Percentiles rank a stretch among this genome's conserved stretches.
Evolutionary conservation across 2,329 filamentous ascomycete genomes (phyloP).

Genomic region (Aspergillus sp.): DNA sequence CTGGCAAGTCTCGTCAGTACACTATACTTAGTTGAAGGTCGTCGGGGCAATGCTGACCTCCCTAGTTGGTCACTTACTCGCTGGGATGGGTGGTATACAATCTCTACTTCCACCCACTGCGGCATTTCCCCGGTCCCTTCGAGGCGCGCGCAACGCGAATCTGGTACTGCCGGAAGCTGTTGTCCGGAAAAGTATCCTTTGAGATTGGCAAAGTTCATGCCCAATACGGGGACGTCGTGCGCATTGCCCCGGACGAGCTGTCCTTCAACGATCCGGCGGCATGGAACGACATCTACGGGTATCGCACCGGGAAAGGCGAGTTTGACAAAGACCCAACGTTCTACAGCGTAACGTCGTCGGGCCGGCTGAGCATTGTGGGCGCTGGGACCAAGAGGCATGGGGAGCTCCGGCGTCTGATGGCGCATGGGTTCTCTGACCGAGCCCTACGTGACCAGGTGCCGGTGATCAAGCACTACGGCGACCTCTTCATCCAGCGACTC

Average conservation of each 20-base stretch:
- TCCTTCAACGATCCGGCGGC: constrained; percentile 26
- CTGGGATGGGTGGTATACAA: constrained; percentile 5
- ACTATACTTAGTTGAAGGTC: too few species aligned
- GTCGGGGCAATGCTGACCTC: too few species aligned
- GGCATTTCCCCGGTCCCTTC: constrained; percentile 10
- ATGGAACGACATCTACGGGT: constrained; percentile 24
- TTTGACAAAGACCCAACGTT: constrained; percentile 9
- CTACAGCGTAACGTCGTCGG: constrained; percentile 2
- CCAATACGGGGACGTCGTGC: constrained; percentile 25
- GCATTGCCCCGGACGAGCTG: constrained; percentile 27
- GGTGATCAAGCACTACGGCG: constrained; percentile 12
- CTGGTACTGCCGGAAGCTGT: constrained; percentile 1
- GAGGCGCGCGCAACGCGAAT: constrained; percentile 3
- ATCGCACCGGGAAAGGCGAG: neutral
- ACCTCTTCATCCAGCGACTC: constrained; percentile 10
- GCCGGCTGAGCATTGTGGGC: constrained; percentile 3
- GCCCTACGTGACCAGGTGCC: constrained; percentile 16
- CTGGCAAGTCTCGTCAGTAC: too few species aligned
- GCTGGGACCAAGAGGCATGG: constrained; percentile 10
- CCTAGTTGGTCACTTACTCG: too few species aligned
- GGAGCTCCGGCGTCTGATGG: constrained; percentile 11
- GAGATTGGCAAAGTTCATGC: constrained; percentile 12
- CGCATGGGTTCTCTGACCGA: constrained; percentile 16
- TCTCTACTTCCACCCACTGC: constrained; percentile 11
- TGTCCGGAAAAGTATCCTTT: constrained; percentile 5